These are phyloP conservation scores for Neurospora hispaniola DNA, from an alignment of 495 filamentous ascomycete species.

Conservation along the genomic window DNA sequence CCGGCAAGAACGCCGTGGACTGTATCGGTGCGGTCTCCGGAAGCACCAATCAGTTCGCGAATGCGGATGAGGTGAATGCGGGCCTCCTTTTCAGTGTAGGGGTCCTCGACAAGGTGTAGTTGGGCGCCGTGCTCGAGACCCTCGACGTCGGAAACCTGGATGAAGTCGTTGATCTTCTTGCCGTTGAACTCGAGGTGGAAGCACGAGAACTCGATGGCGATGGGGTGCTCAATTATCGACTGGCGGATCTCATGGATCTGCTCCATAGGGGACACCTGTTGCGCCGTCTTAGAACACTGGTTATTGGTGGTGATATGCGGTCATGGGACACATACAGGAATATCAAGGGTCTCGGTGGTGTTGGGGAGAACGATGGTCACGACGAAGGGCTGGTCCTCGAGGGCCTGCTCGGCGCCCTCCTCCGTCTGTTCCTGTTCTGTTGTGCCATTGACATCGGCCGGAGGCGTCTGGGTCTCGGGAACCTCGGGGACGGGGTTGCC, in stretches of 20 bases:
- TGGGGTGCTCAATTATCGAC: conserved; percentile 88
- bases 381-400: conserved; percentile 34
- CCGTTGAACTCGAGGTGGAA: conserved; percentile 91
- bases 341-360: conserved; percentile 64
- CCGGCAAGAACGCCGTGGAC: conserved; percentile 86
- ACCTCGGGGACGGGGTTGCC: conserved; percentile 13
- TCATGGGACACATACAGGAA: conserved; percentile 52
- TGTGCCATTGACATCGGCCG: conserved; percentile 6
- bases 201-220: conserved; percentile 93
- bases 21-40: conserved; percentile 77
- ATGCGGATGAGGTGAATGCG: conserved; percentile 86
- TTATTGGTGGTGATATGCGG: background rate
- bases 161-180: conserved; percentile 83
- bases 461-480: conserved; percentile 7
- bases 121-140: conserved; percentile 63
- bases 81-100: conserved; percentile 97
- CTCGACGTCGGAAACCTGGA: conserved; percentile 85
- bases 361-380: conserved; percentile 76
- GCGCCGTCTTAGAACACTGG: conserved; percentile 14
- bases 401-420: conserved; percentile 16
- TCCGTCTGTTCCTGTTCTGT: conserved; percentile 6
- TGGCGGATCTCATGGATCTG: conserved; percentile 96
- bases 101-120: conserved; percentile 78
- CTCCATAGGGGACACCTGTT: conserved; percentile 80
- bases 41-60: conserved; percentile 83